Conservation (phyloP, 2,329 filamentous ascomycete genomes). For the Clonostachys chloroleuca region DNA sequence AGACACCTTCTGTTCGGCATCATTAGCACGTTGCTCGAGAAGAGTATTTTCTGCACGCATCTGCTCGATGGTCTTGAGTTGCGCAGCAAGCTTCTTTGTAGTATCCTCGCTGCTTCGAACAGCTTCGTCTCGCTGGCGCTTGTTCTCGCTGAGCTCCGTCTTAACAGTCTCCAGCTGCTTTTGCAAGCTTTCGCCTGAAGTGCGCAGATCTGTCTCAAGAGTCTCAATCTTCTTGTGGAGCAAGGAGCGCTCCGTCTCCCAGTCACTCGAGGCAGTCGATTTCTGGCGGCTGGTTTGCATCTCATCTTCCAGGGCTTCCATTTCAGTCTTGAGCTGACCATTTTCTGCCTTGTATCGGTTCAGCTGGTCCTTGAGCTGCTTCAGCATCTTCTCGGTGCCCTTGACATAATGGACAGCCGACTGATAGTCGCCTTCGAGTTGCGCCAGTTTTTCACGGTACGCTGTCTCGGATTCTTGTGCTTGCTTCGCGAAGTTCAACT, state of each 20-base stretch:
- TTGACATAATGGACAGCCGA: constrained; percentile 98
- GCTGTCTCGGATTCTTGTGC: constrained; percentile 83
- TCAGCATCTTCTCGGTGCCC: constrained; percentile 98
- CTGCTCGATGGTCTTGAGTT: constrained; percentile 69
- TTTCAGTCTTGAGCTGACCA: constrained; percentile 72
- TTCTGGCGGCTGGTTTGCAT: constrained; percentile 26
- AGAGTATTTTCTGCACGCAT: constrained; percentile 77
- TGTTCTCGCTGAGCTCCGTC: constrained; percentile 61
- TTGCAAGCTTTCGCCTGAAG: constrained; percentile 66
- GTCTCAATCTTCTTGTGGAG: constrained; percentile 66
- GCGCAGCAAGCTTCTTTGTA: constrained; percentile 51
- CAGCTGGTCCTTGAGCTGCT: constrained; percentile 98
- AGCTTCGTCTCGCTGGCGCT: constrained; percentile 66
- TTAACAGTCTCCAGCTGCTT: constrained; percentile 64
- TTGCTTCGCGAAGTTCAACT: constrained; percentile 69
- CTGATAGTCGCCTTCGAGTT: constrained; percentile 95
- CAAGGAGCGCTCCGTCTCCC: constrained; percentile 68
- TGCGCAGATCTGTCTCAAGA: constrained; percentile 65
- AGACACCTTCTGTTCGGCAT: constrained; percentile 90
- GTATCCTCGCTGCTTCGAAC: constrained; percentile 48
- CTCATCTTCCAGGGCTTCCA: constrained; percentile 62
- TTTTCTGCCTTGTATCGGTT: constrained; percentile 88
- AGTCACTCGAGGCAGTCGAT: constrained; percentile 49
- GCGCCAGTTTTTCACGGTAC: constrained; percentile 88
- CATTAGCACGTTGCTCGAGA: constrained; percentile 78